These are phyloP conservation scores for Cladophialophora psammophila DNA, from an alignment of 2,329 filamentous ascomycete genomes.

Conservation along the genomic window DNA sequence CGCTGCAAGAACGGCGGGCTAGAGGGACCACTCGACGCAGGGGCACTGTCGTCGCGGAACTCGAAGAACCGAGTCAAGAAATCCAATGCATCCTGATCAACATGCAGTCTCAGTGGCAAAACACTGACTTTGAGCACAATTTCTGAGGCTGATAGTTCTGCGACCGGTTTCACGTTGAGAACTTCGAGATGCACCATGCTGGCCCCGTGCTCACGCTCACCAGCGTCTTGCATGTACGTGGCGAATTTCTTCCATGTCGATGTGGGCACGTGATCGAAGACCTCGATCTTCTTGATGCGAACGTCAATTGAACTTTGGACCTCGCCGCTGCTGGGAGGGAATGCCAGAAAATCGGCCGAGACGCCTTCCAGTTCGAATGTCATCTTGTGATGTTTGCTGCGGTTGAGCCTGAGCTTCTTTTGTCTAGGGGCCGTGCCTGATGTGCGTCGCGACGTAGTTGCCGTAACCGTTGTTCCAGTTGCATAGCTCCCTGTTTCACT, in stretches of 20 bases:
- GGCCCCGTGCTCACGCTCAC: slow-evolving; percentile 82
- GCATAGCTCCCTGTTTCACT: slow-evolving; percentile 92
- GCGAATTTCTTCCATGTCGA: slow-evolving; percentile 99
- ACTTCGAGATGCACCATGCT: slow-evolving; percentile 92
- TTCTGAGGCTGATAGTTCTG: slow-evolving; percentile 85
- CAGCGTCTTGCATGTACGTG: slow-evolving; percentile 87
- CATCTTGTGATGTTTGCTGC: slow-evolving; percentile 93
- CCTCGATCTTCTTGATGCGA: slow-evolving; percentile 80
- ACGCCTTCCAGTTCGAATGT: slow-evolving; percentile 90
- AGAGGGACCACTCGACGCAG: slow-evolving; percentile 64
- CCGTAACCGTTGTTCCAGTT: slow-evolving; percentile 66
- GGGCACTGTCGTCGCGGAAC: slow-evolving; percentile 79
- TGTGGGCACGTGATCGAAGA: slow-evolving; percentile 92
- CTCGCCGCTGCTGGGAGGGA: slow-evolving; percentile 77
- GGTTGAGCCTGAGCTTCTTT: slow-evolving; percentile 74
- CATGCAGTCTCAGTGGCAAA: slow-evolving; percentile 86
- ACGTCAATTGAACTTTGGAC: slow-evolving; percentile 88
- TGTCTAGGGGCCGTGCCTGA: slow-evolving; percentile 46
- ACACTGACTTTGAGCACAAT: slow-evolving; percentile 81
- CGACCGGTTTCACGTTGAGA: slow-evolving; percentile 84
- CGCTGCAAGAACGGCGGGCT: slow-evolving; percentile 89
- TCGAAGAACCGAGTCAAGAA: slow-evolving; percentile 98
- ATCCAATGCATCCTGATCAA: slow-evolving; percentile 96
- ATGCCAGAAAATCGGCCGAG: slow-evolving; percentile 80
- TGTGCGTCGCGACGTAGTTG: slow-evolving; percentile 47